Percentiles rank a stretch among this genome's conserved stretches.
Conservation (phyloP, 805 yeast species). For the Teunomyces atbi region DNA sequence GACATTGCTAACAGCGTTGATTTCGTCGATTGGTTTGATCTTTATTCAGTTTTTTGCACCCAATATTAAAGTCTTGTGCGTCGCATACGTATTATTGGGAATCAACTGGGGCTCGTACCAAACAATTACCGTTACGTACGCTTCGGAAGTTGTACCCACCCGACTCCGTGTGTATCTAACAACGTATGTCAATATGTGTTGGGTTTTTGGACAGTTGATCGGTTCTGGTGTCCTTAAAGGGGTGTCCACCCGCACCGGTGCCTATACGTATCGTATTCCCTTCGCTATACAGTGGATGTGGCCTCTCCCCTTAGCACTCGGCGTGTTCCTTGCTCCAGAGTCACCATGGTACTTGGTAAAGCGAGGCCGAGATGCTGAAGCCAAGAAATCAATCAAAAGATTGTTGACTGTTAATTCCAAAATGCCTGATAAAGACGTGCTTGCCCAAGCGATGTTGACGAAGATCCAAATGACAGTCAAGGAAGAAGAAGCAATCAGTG, state of each 20-base stretch:
- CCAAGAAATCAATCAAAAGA: conserved; percentile 39
- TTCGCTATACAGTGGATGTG: conserved; percentile 42
- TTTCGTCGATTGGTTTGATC: conserved; percentile 34
- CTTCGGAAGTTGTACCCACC: conserved; percentile 56
- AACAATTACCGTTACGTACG: conserved; percentile 51
- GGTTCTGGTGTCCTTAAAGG: conserved; percentile 51
- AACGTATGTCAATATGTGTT: conserved; percentile 49
- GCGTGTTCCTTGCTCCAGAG: conserved; percentile 43
- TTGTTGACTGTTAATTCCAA: conserved; percentile 31
- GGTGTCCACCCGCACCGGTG: conserved; percentile 24
- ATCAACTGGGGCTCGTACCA: conserved; percentile 56
- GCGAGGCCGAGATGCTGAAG: conserved; percentile 34
- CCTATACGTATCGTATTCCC: conserved; percentile 43
- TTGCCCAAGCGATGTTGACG: conserved; percentile 41
- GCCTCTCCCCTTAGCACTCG: conserved; percentile 35
- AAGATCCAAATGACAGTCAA: conserved; percentile 47
- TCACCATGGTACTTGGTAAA: conserved; percentile 48
- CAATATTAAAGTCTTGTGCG: conserved; percentile 34
- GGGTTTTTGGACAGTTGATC: conserved; percentile 58
- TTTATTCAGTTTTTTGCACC: conserved; percentile 49
- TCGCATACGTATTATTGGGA: conserved; percentile 45
- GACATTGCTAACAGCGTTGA: conserved; percentile 31
- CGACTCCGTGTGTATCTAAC: conserved; percentile 50
- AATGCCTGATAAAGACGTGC: conserved; percentile 32
- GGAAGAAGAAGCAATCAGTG: conserved; percentile 28